Base-by-base conservation (phyloP, 768 basidiomycete genomes). In the Dendrothele bispora region DNA sequence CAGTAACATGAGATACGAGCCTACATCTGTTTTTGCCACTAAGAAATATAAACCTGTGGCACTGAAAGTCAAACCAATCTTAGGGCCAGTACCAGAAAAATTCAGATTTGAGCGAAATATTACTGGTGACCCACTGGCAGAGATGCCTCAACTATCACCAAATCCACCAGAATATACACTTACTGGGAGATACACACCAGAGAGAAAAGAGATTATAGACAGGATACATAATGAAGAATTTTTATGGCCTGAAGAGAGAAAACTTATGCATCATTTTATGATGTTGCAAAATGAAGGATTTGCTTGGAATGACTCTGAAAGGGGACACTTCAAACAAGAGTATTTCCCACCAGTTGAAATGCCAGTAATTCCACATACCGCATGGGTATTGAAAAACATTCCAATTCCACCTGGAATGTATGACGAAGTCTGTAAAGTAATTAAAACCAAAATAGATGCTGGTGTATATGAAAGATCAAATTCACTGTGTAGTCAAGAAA, bases 241-340 rank as follows among this genome's bases (percentile, higher is more conserved):
- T 43, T 58, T 77, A 0, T 62, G 46, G 56, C 54, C 57, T 0
- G 64, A 66, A 18, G 71, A 74, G 36, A 48, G 52, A 4, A 57
- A 56, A 7, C 49, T 74, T 3, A 21, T 66, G 1, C 61, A 70
- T 25, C 56, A 70, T n/a, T 39, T 72, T 2, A 55, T 75, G 46
- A 52, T 43, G 17, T 17, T 46, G 12, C 63, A 71, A 3, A 55
- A 74, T 24, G 8, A 51, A 0, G 69, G 49, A 0, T 69, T 78
- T 27, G 70, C 74, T 0, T 78, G 69, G 72, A 48, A 64, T 3
- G 66, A 75, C 7, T 7, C 32, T 0, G 69, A 78, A 41, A 57
- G 61, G 10, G 71, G 76, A 1, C 30, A 37, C 0, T 72, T 74
- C 21, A 39, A 45, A 1, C 39, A 60, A 1, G 60, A 72, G 2